Evolutionary conservation across 306 rosid species (phyloP), one percentile per base, ranked within the genome.

Genomic region (Quercus glauca): DNA sequence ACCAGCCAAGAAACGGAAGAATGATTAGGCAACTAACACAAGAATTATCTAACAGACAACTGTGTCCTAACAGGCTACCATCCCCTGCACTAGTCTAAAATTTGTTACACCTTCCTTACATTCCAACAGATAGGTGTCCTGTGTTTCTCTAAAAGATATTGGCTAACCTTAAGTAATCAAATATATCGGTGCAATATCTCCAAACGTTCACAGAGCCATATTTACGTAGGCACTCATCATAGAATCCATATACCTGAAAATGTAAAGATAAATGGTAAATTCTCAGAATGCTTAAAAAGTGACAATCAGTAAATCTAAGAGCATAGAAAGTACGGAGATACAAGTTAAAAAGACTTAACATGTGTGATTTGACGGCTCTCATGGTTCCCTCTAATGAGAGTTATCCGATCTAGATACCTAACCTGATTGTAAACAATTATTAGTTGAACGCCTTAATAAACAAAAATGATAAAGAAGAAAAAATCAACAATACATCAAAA

Each of bases 361-460:
- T 96, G 99, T 31, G 99, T 96, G 86, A 96, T 96, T 77, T 93
- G 99, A 59, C 99, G 99, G 84, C 99, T 96, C 85, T 96, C 99
- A 69, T 96, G 98, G 83, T 96, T 96, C 81, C 98, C 99, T 83
- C 99, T 84, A n/a, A 96, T 96, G 75, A 93, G 98, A 76, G 99
- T 96, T 87, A 96, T 93, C 77, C 99, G 96, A 82, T 96, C 98
- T 37, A 98, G 99, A 90, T 96, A 96, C 80, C 99, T 89, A 77
- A 93, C 99, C 99, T 96, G 92, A 81, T 82, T 58, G 74, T 15
- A 52, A 65, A 75, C 26, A 80, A 81, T 31, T 78, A 78, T 84
- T 72, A 78, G 80, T 76, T 55, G 78, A 74, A 57, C 37, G 5
- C 33, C 74, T 74, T 57, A 69, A 63, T 35, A 29, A 79, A 70